These are phyloP conservation scores for Haemoproteus tartakovskyi DNA, from an alignment of 169 alveolate genomes.

Conservation along the genomic window DNA sequence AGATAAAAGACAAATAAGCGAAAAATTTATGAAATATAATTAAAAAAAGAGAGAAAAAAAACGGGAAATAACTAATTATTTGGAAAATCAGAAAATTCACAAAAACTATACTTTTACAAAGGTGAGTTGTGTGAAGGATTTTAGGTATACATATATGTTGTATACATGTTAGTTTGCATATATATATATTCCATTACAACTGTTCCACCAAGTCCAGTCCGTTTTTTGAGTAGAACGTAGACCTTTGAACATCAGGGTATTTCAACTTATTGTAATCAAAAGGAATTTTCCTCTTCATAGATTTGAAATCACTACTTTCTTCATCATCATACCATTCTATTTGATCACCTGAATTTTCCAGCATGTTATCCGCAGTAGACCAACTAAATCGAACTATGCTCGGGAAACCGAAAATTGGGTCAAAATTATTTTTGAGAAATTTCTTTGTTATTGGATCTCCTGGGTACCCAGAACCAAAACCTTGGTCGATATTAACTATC, in stretches of 20 bases:
- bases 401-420: constrained; percentile 94
- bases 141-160: too few relatives aligned
- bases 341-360: constrained; percentile 74
- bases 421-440: constrained; percentile 86
- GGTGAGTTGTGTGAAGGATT: too few relatives aligned
- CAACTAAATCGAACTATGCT: constrained; percentile 85
- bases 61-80: too few relatives aligned
- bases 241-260: constrained; percentile 27
- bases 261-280: constrained; percentile 51
- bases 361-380: constrained; percentile 83
- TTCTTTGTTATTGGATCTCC: constrained; percentile 92
- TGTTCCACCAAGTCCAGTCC: constrained; percentile 49
- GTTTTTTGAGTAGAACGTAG: constrained; percentile 27
- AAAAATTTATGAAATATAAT: too few relatives aligned
- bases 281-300: constrained; percentile 57
- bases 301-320: constrained; percentile 45
- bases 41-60: too few relatives aligned
- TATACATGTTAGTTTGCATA: too few relatives aligned
- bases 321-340: constrained; percentile 82
- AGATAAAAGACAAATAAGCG: too few relatives aligned
- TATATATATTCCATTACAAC: constrained; percentile 3
- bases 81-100: too few relatives aligned
- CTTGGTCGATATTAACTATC: constrained; percentile 74
- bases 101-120: too few relatives aligned
- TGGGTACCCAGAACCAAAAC: constrained; percentile 83